These are phyloP conservation scores for Telopea speciosissima DNA, from an alignment of 177 flowering plant species.

Conservation along the genomic window DNA sequence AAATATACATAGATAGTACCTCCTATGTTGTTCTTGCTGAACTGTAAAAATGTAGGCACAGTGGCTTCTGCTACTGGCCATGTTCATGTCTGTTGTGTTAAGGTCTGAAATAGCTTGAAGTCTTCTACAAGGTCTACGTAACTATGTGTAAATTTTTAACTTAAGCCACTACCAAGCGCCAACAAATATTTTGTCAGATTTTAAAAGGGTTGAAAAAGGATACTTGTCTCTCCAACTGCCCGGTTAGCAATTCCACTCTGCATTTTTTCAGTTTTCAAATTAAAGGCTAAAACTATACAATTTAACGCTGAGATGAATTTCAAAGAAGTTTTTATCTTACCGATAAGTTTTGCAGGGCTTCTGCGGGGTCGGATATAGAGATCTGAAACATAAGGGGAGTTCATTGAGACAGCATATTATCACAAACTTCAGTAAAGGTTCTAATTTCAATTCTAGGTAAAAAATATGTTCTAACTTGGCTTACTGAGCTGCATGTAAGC, in stretches of 20 bases:
- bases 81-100: slow-evolving; percentile 69
- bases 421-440: neutral
- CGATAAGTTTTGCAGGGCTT: slow-evolving; percentile 51
- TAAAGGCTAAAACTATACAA: slow-evolving; percentile 7
- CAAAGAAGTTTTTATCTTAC: slow-evolving; percentile 41
- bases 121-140: neutral
- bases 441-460: neutral
- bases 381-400: slow-evolving; percentile 35
- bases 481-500: neutral
- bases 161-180: neutral
- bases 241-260: slow-evolving; percentile 76
- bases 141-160: neutral
- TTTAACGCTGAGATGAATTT: neutral
- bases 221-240: slow-evolving; percentile 95
- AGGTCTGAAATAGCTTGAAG: slow-evolving; percentile 10
- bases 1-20: slow-evolving; percentile 28
- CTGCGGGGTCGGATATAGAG: slow-evolving; percentile 36
- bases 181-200: neutral
- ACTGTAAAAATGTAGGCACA: slow-evolving; percentile 62
- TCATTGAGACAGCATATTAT: neutral
- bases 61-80: slow-evolving; percentile 89
- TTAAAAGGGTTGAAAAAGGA: slow-evolving; percentile 25
- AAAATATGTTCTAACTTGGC: neutral
- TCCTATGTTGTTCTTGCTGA: slow-evolving; percentile 48
- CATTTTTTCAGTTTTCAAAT: slow-evolving; percentile 20